Evolutionary conservation across 1,284 basidiomycete genomes (phyloP).

Genomic region (Ganoderma sinense): DNA sequence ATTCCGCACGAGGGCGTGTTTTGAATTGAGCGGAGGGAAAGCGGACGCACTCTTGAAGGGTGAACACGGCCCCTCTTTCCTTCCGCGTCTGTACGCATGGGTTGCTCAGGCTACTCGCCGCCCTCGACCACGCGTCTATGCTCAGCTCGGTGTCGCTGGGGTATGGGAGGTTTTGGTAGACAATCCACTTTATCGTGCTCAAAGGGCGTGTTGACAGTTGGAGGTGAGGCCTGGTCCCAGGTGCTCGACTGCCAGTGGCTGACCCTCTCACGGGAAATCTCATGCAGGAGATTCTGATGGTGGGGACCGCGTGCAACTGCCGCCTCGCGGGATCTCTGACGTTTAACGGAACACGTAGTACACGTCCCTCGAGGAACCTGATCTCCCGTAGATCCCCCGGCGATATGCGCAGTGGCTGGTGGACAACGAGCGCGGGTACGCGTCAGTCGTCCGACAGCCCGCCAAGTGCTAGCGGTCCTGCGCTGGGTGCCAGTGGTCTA

Average conservation of each 20-base stretch:
- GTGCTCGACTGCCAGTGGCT: too few species aligned
- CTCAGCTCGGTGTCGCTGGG: not conserved
- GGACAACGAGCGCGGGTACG: too few species aligned
- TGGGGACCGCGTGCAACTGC: not conserved
- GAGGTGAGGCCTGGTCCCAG: too few species aligned
- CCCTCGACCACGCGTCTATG: slow-evolving; percentile 13
- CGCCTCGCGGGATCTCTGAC: not conserved
- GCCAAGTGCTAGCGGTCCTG: too few species aligned
- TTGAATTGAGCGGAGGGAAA: slow-evolving; percentile 31
- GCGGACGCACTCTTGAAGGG: slow-evolving; percentile 25
- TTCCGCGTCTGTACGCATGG: slow-evolving; percentile 28
- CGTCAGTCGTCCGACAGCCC: too few species aligned
- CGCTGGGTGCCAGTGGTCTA: too few species aligned
- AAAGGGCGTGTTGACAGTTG: too few species aligned
- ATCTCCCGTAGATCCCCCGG: too few species aligned
- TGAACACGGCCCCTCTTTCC: slow-evolving; percentile 43
- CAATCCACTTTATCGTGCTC: too few species aligned
- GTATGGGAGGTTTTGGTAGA: not conserved
- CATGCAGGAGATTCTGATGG: not conserved
- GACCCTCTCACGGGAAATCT: not conserved
- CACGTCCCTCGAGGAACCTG: not conserved
- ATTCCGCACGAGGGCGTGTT: not conserved
- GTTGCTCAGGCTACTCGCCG: slow-evolving; percentile 11
- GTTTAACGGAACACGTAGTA: not conserved
- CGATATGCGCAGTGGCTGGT: not conserved